Conservation (phyloP, 495 filamentous ascomycete species). For the Antarctomyces pellizariae region DNA sequence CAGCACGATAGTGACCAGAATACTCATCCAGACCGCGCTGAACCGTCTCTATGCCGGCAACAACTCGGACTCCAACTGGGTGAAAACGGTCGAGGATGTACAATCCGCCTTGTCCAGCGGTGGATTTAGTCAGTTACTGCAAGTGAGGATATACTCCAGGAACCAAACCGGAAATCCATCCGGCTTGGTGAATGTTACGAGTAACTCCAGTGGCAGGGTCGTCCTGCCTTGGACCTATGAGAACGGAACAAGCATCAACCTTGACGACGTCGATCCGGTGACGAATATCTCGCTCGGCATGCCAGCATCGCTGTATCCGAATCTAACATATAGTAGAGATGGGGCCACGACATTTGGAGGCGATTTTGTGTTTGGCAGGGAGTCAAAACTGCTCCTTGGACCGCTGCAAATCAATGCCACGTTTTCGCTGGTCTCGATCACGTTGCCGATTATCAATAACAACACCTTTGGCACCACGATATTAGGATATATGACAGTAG, state of each 20-base stretch:
- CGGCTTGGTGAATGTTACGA: conserved; percentile 38
- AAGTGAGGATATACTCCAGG: conserved; percentile 40
- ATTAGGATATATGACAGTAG: conserved; percentile 52
- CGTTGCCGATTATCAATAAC: conserved; percentile 47
- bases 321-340: conserved; percentile 46
- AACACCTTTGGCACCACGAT: conserved; percentile 28
- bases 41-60: conserved; percentile 33
- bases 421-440: conserved; percentile 60
- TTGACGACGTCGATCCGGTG: conserved; percentile 33
- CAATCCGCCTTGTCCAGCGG: conserved; percentile 31
- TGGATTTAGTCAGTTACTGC: conserved; percentile 30
- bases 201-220: conserved; percentile 19
- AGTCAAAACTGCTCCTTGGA: conserved; percentile 36
- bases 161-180: conserved; percentile 27
- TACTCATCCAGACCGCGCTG: conserved; percentile 40
- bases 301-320: conserved; percentile 46
- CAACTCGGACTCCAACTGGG: conserved; percentile 28
- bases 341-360: conserved; percentile 14
- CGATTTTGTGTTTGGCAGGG: conserved; percentile 27
- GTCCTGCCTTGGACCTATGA: conserved; percentile 28
- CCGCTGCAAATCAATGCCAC: conserved; percentile 42
- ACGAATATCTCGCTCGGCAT: too few relatives aligned
- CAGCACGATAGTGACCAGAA: conserved; percentile 37
- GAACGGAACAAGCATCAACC: conserved; percentile 29
- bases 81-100: conserved; percentile 28